These are phyloP conservation scores for Heterobasidion parviporum DNA, from an alignment of 1,284 basidiomycete genomes.

Conservation along the genomic window DNA sequence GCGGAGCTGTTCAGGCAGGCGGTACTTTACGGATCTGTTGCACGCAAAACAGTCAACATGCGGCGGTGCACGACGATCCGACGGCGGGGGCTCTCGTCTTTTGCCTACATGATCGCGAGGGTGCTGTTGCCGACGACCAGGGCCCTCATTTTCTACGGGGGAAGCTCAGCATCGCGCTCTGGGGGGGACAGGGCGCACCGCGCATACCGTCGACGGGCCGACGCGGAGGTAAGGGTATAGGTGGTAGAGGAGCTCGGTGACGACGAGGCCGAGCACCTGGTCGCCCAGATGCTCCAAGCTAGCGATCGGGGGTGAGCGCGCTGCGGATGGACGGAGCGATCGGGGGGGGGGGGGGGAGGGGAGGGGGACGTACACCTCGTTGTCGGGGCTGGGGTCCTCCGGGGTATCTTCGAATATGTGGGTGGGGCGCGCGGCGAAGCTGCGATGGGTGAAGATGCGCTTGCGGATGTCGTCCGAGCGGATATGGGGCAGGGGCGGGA, in stretches of 20 bases:
- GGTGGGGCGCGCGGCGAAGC: constrained; percentile 54
- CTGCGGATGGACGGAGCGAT: not conserved
- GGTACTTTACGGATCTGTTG: constrained; percentile 52
- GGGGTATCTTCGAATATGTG: constrained; percentile 66
- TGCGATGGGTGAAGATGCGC: constrained; percentile 68
- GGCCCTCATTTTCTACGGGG: constrained; percentile 58
- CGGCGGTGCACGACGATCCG: not conserved
- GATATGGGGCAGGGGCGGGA: constrained; percentile 47
- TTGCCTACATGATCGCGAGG: constrained; percentile 54
- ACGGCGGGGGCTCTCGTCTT: not conserved
- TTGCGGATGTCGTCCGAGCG: constrained; percentile 29
- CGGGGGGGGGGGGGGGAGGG: not conserved
- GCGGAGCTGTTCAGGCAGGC: constrained; percentile 47
- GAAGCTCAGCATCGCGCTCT: too few relatives aligned
- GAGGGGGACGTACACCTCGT: constrained; percentile 50
- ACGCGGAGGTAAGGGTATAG: constrained; percentile 63
- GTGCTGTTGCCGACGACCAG: constrained; percentile 67
- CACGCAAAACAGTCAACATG: not conserved
- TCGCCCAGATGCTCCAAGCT: constrained; percentile 73
- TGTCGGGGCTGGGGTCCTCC: constrained; percentile 65
- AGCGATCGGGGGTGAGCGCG: not conserved
- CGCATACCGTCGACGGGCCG: constrained; percentile 62
- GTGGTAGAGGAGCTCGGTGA: constrained; percentile 54
- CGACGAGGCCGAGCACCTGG: constrained; percentile 54
- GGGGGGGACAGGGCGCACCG: not conserved